Evolutionary conservation across 2,329 filamentous ascomycete species (phyloP).

Genomic region (Pseudogymnoascus sp.): DNA sequence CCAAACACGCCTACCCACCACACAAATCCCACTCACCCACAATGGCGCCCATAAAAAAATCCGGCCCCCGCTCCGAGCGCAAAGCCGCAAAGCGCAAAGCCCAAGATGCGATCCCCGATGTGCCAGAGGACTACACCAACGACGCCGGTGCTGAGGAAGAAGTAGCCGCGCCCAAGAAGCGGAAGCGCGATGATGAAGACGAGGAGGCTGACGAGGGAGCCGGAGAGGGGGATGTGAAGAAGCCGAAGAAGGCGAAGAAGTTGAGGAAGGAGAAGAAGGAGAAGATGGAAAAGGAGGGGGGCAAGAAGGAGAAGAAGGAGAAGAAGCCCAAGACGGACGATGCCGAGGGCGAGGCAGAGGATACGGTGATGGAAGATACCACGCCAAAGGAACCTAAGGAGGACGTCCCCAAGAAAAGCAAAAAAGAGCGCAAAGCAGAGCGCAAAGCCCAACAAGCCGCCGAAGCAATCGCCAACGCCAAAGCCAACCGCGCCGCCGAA

Average conservation of each 20-base stretch:
- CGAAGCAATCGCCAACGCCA: conserved; percentile 19
- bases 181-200: neutral
- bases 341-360: conserved; percentile 16
- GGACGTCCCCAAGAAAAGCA: conserved; percentile 26
- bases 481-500: neutral
- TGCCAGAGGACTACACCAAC: conserved; percentile 21
- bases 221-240: conserved; percentile 15
- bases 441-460: conserved; percentile 27
- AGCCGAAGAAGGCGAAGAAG: conserved; percentile 20
- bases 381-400: conserved; percentile 29
- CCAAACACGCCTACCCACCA: too few relatives aligned
- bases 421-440: conserved; percentile 30
- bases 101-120: conserved; percentile 27
- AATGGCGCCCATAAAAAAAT: neutral
- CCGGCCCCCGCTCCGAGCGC: conserved; percentile 23
- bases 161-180: conserved; percentile 9
- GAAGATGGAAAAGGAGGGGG: conserved; percentile 14
- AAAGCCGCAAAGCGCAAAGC: conserved; percentile 29
- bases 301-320: conserved; percentile 15
- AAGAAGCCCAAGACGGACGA: conserved; percentile 20
- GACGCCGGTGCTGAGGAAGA: neutral
- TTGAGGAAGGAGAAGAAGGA: conserved; percentile 12
- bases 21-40: neutral
- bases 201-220: conserved; percentile 19
- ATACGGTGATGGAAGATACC: conserved; percentile 23